Evolutionary conservation across 805 yeast species (phyloP), one percentile per base, ranked within the genome.

Genomic region (Wickerhamiella brachini): DNA sequence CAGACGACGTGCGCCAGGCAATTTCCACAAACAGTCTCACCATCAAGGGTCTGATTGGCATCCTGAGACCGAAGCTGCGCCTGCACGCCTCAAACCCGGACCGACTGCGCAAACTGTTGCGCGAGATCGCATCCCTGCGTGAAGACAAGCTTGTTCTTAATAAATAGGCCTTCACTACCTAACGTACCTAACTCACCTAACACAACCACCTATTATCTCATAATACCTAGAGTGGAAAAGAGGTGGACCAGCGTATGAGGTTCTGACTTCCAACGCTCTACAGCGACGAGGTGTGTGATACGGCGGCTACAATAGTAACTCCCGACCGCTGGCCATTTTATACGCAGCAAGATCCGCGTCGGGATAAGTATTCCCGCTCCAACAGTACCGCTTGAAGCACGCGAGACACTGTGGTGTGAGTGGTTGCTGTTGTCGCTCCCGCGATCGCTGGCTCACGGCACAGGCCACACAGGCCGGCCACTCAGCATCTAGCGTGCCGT

Each of bases 401-500:
- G 68, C 54, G 57, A 77, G 68, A 69, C 96, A 87, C 61, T 83
- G 86, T 1, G 73, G 79, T n/a, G 78, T 68, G n/a, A 52, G 62
- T 15, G 71, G 65, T 58, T 81, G 79, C 26, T 80, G 80, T 37
- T 71, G 66, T 62, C 88, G 74, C 67, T 85, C 93, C 62, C 81
- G 80, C 43, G 82, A 77, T 64, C 95, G 78, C 68, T 85, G 81
- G 53, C 85, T 72, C 45, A 86, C 75, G 9, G 94, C 95, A 72
- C 95, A 86, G 2, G 84, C 85, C 47, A 86, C 74, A 70, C 95
- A 86, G 6, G 79, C 75, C 43, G 76, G 69, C 81, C 85, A 86
- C 42, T 83, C 79, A 3, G 68, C 62, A 57, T 84, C 94, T 22
- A 80, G 61, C 13, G 94, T 81, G 22, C 77, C 67, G 63, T 85